Evolutionary conservation across 306 rosid genomes (phyloP).

Genomic region (Arachis stenosperma): DNA sequence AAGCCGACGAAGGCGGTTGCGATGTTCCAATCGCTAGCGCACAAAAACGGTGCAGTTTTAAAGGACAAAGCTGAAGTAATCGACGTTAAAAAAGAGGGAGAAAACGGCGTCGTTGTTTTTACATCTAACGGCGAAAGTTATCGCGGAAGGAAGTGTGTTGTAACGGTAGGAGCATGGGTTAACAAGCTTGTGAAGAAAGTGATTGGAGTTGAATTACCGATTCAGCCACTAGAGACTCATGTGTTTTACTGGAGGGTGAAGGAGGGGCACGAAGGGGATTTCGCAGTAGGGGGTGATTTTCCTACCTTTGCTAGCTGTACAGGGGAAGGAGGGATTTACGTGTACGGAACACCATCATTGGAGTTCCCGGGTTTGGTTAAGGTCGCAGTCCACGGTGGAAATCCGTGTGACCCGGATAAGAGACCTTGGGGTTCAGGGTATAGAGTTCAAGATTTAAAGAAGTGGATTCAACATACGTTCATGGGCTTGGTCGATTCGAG

Average conservation of each 20-base stretch:
- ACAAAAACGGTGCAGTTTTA: slow-evolving; percentile 60
- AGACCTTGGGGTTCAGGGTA: slow-evolving; percentile 69
- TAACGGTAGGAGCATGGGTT: slow-evolving; percentile 86
- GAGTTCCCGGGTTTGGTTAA: slow-evolving; percentile 91
- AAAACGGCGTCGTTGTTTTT: slow-evolving; percentile 48
- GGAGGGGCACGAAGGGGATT: slow-evolving; percentile 58
- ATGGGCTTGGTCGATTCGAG: slow-evolving; percentile 59
- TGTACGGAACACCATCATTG: slow-evolving; percentile 78
- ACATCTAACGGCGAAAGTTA: slow-evolving; percentile 51
- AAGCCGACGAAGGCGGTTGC: slow-evolving; percentile 90
- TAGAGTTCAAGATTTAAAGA: slow-evolving; percentile 46
- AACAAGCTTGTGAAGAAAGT: slow-evolving; percentile 63
- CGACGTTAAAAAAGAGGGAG: slow-evolving; percentile 34
- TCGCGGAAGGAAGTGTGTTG: slow-evolving; percentile 74
- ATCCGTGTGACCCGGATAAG: slow-evolving; percentile 69
- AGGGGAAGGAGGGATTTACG: slow-evolving; percentile 27
- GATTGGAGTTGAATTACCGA: slow-evolving; percentile 62
- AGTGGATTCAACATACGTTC: slow-evolving; percentile 61
- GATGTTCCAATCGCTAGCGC: slow-evolving; percentile 77
- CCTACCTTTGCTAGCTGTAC: slow-evolving; percentile 72
- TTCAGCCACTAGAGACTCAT: slow-evolving; percentile 63
- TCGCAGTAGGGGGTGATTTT: slow-evolving; percentile 51
- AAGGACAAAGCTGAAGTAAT: slow-evolving; percentile 63
- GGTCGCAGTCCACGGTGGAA: slow-evolving; percentile 68
- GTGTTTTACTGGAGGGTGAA: slow-evolving; percentile 76